Base-by-base conservation (phyloP, 2,329 filamentous ascomycete genomes). In the Calonectria crousiana region DNA sequence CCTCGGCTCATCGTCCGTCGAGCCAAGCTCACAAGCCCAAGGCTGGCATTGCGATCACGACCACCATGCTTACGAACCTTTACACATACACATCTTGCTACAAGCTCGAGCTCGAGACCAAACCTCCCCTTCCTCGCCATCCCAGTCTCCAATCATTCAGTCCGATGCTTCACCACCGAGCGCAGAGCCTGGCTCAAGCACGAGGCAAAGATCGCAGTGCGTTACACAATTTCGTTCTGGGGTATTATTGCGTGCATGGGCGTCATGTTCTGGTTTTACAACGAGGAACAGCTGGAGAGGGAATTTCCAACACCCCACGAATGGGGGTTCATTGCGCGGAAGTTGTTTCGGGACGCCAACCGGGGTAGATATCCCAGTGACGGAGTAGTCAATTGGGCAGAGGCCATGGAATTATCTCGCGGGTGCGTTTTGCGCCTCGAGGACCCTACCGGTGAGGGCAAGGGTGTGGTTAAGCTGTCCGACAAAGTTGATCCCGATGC, bases 291-390 rank as follows among this genome's bases (percentile, higher is more conserved):
- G 74, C 87, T 95, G 56, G 95, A 98, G 85, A 90, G 93, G 62
- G 88, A 90, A 67, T 95, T 93, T 82, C 95, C 95, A 0, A 96
- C 95, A 1, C 96, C 96, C 1, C 90, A 91, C 32, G 96, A 98
- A 83, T 98, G 96, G 95, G 87, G 87, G 0, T 93, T 92, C 83
- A 85, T 91, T 76, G 95, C 93, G 58, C 89, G 95, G 30, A 91
- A 93, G 84, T 88, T 89, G 49, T 89, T 94, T 75, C 90, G 95
- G 51, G 89, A 90, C 66, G 94, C 93, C 5, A 90, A 89, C 69
- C 88, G 90, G 66, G 88, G 92, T 53, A 88, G 89, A 18, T 88
- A 90, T 14, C 86, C 90, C n/a, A 87, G 86, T 32, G 88, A 88
- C 28, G 85, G 86, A 67, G 80, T 88, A 34, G 83, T 91, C 74